phyloP scores from a whole-genome alignment of 345 rosid genomes.

The Eucalyptus melliodora region DNA sequence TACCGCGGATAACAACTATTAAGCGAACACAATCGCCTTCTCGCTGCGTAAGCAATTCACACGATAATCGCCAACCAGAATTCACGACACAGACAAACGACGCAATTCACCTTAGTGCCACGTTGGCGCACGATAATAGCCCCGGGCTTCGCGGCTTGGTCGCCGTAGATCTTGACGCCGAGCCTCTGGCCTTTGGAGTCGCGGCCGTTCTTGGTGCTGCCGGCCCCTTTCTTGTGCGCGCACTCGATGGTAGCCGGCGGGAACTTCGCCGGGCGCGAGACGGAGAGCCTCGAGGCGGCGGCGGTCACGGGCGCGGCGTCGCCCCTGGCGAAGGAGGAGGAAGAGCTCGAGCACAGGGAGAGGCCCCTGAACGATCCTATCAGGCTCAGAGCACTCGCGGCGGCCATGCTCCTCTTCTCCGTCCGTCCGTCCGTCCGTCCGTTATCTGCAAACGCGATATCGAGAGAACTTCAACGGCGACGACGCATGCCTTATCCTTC shows the following conservation, averaged over 20 bases:
- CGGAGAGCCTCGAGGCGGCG: conserved; percentile 6
- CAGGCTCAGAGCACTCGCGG: conserved; percentile 19
- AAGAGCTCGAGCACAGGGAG: conserved; percentile 38
- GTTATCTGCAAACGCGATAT: background rate
- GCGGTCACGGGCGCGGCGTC: conserved; percentile 2
- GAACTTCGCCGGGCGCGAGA: conserved; percentile 23
- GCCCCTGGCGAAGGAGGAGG: conserved; percentile 49
- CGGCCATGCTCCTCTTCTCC: background rate
- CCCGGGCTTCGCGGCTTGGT: conserved; percentile 89
- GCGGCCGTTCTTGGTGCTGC: conserved; percentile 99
- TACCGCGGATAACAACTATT: background rate
- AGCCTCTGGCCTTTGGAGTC: conserved; percentile 84
- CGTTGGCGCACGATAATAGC: conserved; percentile 92
- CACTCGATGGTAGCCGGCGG: conserved; percentile 64
- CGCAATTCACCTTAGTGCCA: conserved; percentile 69
- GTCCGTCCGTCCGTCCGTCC: background rate
- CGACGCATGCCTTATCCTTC: background rate
- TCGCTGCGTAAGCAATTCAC: background rate
- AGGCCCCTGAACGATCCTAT: conserved; percentile 54
- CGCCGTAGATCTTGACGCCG: conserved; percentile 89
- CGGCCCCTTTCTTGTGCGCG: conserved; percentile 98
- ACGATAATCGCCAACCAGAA: background rate
- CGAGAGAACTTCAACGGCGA: background rate
- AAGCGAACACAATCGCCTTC: background rate
- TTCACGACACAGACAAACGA: background rate